Base-by-base conservation (phyloP, 2,329 filamentous ascomycete species). In the Fusarium multiceps region DNA sequence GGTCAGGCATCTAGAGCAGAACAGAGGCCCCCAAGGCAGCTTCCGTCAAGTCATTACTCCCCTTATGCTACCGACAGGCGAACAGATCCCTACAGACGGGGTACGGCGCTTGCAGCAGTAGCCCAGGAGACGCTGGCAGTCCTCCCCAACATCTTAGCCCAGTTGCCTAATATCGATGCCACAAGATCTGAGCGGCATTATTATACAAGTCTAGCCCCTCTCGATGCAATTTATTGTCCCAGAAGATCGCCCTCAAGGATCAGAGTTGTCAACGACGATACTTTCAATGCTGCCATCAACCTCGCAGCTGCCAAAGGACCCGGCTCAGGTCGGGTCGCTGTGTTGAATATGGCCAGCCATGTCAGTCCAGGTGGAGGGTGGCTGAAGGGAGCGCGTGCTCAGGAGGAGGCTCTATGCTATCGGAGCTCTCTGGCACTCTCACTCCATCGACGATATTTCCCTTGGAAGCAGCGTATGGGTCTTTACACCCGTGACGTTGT, bases 361-460 rank as follows among this genome's bases (percentile, higher is more conserved):
- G 71, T 77, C 6, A 77, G 74, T 16, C 83, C 87, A 0, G 90
- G 90, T n/a, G 90, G 90, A 21, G 89, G 89, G 20, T 92, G 89
- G 85, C 75, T 84, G 7, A 83, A 83, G 40, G 90, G 90, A 37
- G 82, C 88, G 57, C 78, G 86, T 30, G 90, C 90, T 0, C 90
- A 93, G 77, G 90, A 93, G 79, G 90, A 93, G 80, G 85, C 87
- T 4, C 82, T 93, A 9, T 92, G 89, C 79, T 90, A 89, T 75
- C 86, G 90, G 45, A 88, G 84, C 47, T 86, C 86, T 1, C 83
- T 89, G 10, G 83, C 78, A 28, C 73, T 83, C 30, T 85, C 84
- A 21, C 79, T 89, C 1, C 78, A 82, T 60, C 69, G 74, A 23
- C 68, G 75, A 18, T 85, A 85, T 73, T 91, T 91, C 74, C 88